These are phyloP conservation scores for Elaeis guineensis DNA, from an alignment of 176 grass and related monocot species.

Conservation along the genomic window DNA sequence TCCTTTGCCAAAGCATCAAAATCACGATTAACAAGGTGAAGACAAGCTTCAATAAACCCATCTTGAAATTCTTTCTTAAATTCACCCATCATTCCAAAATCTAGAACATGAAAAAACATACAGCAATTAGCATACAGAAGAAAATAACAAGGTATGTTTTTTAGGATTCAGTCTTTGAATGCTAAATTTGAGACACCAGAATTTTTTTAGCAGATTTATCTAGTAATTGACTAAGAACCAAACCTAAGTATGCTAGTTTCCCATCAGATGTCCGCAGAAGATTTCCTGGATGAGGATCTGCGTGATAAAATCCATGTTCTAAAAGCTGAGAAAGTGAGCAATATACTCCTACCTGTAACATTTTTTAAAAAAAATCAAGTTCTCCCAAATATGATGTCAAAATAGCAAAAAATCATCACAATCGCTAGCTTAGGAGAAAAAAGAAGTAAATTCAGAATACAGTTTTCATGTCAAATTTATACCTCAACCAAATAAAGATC, in stretches of 20 bases:
- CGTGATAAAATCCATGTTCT: conserved; percentile 98
- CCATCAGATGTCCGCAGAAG: conserved; percentile 82
- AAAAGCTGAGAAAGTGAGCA: conserved; percentile 97
- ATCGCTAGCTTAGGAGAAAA: too few relatives aligned
- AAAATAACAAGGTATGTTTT: not conserved
- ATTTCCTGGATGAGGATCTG: conserved; percentile 97
- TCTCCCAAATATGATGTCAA: too few relatives aligned
- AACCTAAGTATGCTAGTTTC: conserved; percentile 94
- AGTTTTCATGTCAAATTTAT: not conserved
- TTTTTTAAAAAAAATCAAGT: too few relatives aligned
- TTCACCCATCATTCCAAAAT: conserved; percentile 99
- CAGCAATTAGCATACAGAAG: conserved; percentile 20
- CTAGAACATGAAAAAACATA: conserved; percentile 37
- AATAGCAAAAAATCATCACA: too few relatives aligned
- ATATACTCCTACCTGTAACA: conserved; percentile 83
- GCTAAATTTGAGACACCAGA: not conserved
- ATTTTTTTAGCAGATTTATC: too few relatives aligned
- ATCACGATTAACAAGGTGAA: conserved; percentile 97
- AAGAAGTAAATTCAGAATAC: not conserved
- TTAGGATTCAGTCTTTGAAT: not conserved
- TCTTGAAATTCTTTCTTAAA: conserved; percentile 86
- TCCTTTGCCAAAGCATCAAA: conserved; percentile 98
- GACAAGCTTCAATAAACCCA: conserved; percentile 96
- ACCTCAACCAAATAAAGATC: conserved; percentile 98
- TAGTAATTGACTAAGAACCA: not conserved